phyloP scores from a whole-genome alignment of 441 rosid genomes.

The Rhodomyrtus psidioides region DNA sequence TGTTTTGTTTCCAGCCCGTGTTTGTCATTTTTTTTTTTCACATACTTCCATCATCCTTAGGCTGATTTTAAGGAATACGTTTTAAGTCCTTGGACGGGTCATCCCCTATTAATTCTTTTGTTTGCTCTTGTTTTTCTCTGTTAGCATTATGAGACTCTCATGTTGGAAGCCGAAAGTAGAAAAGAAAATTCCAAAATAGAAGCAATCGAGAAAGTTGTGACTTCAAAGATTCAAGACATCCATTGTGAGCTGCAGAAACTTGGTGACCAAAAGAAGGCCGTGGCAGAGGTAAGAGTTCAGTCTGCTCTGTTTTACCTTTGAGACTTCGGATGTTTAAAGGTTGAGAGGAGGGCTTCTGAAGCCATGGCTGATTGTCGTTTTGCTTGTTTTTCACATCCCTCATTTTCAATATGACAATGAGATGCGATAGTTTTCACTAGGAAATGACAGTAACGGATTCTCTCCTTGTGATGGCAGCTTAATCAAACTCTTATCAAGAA shows the following conservation, averaged over 20 bases:
- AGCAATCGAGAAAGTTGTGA: slow-evolving; percentile 60
- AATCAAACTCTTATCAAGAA: slow-evolving; percentile 65
- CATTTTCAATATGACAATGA: not conserved
- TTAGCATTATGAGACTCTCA: slow-evolving; percentile 73
- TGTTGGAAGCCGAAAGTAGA: slow-evolving; percentile 67
- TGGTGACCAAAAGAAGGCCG: slow-evolving; percentile 49
- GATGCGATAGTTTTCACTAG: not conserved
- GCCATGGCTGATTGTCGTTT: not conserved
- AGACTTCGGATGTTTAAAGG: not conserved
- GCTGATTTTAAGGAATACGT: not conserved
- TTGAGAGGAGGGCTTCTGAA: not conserved
- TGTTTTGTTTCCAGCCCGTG: rapidly evolving
- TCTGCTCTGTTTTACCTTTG: not conserved
- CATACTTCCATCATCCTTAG: not conserved
- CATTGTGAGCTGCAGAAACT: slow-evolving; percentile 55
- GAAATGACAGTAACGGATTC: not conserved
- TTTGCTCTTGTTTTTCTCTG: not conserved
- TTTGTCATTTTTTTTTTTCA: not conserved
- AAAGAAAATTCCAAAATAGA: slow-evolving; percentile 47
- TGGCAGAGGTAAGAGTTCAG: slow-evolving; percentile 45
- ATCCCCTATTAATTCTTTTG: not conserved
- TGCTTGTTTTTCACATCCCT: not conserved
- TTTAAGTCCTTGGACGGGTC: not conserved
- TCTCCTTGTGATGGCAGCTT: slow-evolving; percentile 19
- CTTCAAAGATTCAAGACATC: slow-evolving; percentile 52